Conservation (phyloP, 805 yeast species). For the Yarrowia yakushimensis region DNA sequence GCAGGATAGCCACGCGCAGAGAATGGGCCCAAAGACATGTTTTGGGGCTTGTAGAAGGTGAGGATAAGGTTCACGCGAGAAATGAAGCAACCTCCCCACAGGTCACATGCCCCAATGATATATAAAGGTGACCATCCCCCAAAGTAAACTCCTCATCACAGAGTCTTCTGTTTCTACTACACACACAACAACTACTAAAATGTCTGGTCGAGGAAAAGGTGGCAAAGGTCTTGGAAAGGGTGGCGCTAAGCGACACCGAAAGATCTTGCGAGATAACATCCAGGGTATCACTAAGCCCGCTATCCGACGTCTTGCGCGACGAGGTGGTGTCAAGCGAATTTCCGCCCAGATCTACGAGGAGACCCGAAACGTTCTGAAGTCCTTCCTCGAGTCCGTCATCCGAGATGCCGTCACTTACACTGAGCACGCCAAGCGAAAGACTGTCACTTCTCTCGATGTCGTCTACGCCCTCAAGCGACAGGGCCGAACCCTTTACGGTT, state of each 20-base stretch:
- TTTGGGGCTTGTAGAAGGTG: not conserved
- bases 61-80: not conserved
- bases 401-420: conserved; percentile 99
- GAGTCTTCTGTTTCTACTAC: conserved; percentile 15
- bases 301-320: conserved; percentile 98
- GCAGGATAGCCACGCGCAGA: not conserved
- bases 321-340: conserved; percentile 99
- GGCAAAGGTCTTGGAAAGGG: conserved; percentile 99
- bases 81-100: not conserved
- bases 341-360: conserved; percentile 97
- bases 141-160: not conserved
- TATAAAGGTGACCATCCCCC: not conserved
- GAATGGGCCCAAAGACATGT: not conserved
- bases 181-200: conserved; percentile 39
- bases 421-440: conserved; percentile 99
- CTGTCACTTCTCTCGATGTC: conserved; percentile 96
- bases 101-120: not conserved
- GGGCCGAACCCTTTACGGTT: conserved; percentile 99
- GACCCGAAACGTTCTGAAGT: conserved; percentile 93
- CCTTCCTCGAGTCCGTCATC: conserved; percentile 94
- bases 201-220: conserved; percentile 99
- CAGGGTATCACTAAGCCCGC: conserved; percentile 99
- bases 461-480: conserved; percentile 99
- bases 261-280: conserved; percentile 97
- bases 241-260: conserved; percentile 99